Conservation (phyloP, 495 filamentous ascomycete genomes). For the Hyaloscypha finlandica region DNA sequence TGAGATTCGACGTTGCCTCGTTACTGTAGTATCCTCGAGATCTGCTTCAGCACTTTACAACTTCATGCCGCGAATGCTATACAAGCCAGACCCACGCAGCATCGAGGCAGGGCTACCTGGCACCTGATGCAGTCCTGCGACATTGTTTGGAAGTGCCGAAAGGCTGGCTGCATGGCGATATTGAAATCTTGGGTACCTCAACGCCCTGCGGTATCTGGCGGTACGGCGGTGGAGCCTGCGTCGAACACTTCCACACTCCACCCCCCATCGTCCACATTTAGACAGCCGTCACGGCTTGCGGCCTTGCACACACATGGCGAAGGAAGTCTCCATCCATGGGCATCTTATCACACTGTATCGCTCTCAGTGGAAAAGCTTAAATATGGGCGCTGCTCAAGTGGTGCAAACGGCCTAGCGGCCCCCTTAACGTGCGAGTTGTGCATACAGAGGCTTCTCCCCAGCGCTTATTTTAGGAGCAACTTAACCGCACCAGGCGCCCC, state of each 20-base stretch:
- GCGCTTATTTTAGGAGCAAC: slow-evolving; percentile 16
- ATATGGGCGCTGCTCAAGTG: neutral
- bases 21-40: neutral
- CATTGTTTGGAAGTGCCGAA: neutral
- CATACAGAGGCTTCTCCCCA: neutral
- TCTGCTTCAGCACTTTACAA: neutral
- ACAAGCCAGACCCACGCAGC: neutral
- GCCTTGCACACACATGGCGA: neutral
- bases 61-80: neutral
- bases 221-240: neutral
- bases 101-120: neutral
- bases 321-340: neutral
- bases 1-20: neutral
- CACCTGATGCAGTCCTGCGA: neutral
- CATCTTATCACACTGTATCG: neutral
- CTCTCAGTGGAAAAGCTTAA: slow-evolving; percentile 11
- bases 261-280: neutral
- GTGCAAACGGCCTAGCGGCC: neutral
- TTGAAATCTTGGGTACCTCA: neutral
- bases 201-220: neutral
- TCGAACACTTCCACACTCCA: neutral
- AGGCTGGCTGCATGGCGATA: slow-evolving; percentile 8
- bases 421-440: neutral
- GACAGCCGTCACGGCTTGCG: neutral
- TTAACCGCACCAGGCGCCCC: slow-evolving; percentile 6